These are phyloP conservation scores for Metschnikowia lochheadii DNA, from an alignment of 805 yeast species.

Conservation along the genomic window DNA sequence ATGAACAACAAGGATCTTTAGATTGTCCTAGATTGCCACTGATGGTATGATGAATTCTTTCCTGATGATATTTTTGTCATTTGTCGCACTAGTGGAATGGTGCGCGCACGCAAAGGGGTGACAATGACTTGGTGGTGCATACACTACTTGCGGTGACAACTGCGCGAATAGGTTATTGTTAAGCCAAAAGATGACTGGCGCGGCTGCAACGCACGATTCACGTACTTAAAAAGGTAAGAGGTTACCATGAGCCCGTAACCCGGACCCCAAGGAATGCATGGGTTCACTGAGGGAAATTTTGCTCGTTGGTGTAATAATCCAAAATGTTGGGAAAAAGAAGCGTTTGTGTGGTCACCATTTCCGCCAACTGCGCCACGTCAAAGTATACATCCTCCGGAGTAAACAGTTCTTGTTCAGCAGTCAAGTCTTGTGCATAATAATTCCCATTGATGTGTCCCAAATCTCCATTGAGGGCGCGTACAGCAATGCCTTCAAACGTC, in stretches of 20 bases:
- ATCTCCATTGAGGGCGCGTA: constrained; percentile 3
- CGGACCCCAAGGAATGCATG: background rate
- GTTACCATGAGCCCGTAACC: background rate
- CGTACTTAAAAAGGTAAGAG: background rate
- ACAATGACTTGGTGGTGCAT: constrained; percentile 3
- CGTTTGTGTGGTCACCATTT: constrained; percentile 14
- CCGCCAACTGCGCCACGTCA: constrained; percentile 17
- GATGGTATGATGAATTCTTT: background rate
- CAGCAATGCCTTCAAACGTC: constrained; percentile 5
- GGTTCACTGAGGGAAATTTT: background rate
- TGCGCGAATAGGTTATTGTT: background rate
- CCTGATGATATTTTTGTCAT: background rate
- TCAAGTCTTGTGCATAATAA: background rate
- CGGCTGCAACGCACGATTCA: background rate
- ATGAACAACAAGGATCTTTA: background rate
- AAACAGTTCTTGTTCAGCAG: background rate
- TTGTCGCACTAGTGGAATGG: constrained; percentile 3
- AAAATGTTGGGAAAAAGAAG: constrained; percentile 14
- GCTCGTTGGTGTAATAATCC: constrained; percentile 12
- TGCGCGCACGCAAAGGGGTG: constrained; percentile 11
- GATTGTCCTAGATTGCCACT: background rate
- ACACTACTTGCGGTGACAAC: background rate
- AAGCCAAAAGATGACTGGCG: background rate
- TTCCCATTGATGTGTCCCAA: background rate
- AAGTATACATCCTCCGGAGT: constrained; percentile 12